Conservation (phyloP, 306 rosid species). For the Quercus berberidifolia region DNA sequence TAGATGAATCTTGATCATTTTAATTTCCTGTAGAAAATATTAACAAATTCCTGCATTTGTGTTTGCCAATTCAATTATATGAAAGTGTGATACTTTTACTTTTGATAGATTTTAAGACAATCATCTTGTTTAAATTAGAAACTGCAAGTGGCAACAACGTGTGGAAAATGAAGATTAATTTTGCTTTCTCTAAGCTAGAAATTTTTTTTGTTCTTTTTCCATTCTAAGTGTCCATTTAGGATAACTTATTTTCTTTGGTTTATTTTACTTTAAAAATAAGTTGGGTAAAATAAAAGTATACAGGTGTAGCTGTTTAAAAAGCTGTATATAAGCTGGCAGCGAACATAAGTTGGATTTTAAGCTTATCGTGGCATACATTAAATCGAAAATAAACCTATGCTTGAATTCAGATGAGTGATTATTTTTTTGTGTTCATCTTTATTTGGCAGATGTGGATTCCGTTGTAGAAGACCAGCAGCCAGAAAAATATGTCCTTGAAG, state of each 20-base stretch:
- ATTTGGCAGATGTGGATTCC: slow-evolving; percentile 40
- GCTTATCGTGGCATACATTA: neutral
- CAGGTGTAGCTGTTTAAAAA: too few relatives aligned
- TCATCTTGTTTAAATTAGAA: neutral
- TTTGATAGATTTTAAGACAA: neutral
- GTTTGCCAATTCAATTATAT: neutral
- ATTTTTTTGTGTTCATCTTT: neutral
- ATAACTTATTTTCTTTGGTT: too few relatives aligned
- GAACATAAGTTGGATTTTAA: too few relatives aligned
- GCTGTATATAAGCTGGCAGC: too few relatives aligned
- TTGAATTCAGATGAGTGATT: slow-evolving; percentile 7
- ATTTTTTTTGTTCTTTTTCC: neutral
- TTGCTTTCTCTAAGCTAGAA: neutral
- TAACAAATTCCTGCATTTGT: neutral
- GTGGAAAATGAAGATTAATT: neutral
- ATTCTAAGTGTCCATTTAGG: too few relatives aligned
- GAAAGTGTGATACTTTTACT: neutral
- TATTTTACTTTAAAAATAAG: too few relatives aligned
- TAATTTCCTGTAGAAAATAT: neutral
- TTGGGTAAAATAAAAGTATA: too few relatives aligned
- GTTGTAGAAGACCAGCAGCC: slow-evolving; percentile 54
- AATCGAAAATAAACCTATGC: neutral
- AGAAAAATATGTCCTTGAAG: slow-evolving; percentile 52
- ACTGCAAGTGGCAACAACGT: neutral
- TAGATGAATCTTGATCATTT: neutral